Evolutionary conservation across 345 rosid species (phyloP).

Genomic region (Rhodamnia argentea): DNA sequence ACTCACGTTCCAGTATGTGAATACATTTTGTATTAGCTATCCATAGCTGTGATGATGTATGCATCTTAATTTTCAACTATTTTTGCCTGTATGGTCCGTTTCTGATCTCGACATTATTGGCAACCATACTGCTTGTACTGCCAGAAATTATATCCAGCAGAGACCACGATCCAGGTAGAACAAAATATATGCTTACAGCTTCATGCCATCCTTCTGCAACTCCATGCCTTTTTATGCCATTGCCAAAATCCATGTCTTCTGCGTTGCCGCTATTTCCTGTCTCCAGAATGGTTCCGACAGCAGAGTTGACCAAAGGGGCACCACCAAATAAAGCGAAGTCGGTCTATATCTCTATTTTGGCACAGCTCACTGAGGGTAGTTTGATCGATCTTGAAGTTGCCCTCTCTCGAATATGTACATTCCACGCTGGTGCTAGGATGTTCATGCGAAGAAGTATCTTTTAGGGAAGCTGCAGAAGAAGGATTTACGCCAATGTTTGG

Average conservation of each 20-base stretch:
- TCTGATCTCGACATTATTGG: not conserved
- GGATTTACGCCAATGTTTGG: not conserved
- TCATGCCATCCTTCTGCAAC: slow-evolving; percentile 37
- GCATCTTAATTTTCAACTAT: too few relatives aligned
- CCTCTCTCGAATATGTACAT: not conserved
- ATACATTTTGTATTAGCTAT: not conserved
- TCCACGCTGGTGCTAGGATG: not conserved
- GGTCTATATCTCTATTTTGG: not conserved
- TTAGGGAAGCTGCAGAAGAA: not conserved
- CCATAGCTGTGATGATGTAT: not conserved
- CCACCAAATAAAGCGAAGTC: slow-evolving; percentile 18
- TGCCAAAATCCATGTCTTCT: slow-evolving; percentile 31
- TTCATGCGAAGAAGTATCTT: not conserved
- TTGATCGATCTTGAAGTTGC: not conserved
- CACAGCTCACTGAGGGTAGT: not conserved
- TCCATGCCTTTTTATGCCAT: slow-evolving; percentile 36
- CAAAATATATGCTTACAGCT: not conserved
- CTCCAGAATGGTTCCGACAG: slow-evolving; percentile 20
- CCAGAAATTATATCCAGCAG: not conserved
- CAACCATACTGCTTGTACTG: not conserved
- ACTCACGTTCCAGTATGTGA: not conserved
- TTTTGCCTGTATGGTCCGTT: not conserved
- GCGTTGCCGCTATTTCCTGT: slow-evolving; percentile 23
- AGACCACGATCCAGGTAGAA: not conserved
- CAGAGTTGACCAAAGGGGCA: slow-evolving; percentile 21